Base-by-base conservation (phyloP, 352 stramenopile species). In the Blastocystis sp. region DNA sequence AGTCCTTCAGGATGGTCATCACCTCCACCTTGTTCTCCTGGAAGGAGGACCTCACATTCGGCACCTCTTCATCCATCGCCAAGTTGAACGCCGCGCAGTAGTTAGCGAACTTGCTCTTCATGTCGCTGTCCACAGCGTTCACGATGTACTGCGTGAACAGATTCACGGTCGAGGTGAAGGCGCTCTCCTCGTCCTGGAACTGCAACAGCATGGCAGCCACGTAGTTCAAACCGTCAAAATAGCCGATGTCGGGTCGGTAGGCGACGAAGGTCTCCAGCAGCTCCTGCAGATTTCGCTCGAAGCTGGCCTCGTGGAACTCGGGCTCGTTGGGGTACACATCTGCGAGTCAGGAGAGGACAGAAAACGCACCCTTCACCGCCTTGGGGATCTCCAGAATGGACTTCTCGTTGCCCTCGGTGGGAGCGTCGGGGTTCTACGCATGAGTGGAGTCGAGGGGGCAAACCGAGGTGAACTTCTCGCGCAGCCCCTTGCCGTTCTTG, bases 191-290 rank as follows among this genome's bases (percentile, higher is more conserved):
- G 55, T 85, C 73, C 56, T 85, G 47, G 50, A 85, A 85, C 73
- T 85, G 73, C 30, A 85, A 50, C 18, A 85, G n/a, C 73, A 85
- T 85, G 4, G 73, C 73, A 43, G 73, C 45, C 20, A 85, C 53
- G 55, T 66, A 85, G 50, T 85, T 85, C 73, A 85, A 43, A 85
- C 73, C 73, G 55, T 85, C 73, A 43, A 85, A 85, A 55, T 85
- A 85, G 41, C 73, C 73, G 55, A 85, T 85, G 30, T 85, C 73
- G 13, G 73, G 47, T 16, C 73, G 43, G 26, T 85, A 85, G 9
- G 73, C 73, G 16, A 85, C 73, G 43, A 56, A 85, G n/a, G 73
- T 85, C 73, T 85, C 73, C 34, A 85, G 73, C 3, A 85, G 47
- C 50, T 85, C 47, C 30, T 50, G 73, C 18, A 85, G 73, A 24